phyloP scores from a whole-genome alignment of 1,284 basidiomycete genomes.

The Vanrija pseudolonga region DNA sequence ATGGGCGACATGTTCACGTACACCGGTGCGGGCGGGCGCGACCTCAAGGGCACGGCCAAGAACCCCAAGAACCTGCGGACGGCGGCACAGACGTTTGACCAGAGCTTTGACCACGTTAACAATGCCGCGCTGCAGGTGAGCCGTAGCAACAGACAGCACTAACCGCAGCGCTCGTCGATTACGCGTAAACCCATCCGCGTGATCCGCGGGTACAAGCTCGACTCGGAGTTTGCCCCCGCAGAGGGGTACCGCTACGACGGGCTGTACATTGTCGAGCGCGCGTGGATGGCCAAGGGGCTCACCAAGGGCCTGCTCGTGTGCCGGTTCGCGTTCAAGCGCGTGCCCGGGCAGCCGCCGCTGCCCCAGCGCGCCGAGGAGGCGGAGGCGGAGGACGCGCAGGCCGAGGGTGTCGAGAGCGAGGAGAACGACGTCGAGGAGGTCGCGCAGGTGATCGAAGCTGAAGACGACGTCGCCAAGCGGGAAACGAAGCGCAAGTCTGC shows the following conservation, averaged over 20 bases:
- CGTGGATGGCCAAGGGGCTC: slow-evolving; percentile 40
- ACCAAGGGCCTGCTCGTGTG: slow-evolving; percentile 38
- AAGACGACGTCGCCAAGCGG: neutral
- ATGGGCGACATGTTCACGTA: slow-evolving; percentile 42
- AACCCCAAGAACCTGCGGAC: slow-evolving; percentile 50
- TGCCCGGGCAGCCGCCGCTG: slow-evolving; percentile 30
- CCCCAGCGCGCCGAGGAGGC: slow-evolving; percentile 6
- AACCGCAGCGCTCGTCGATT: slow-evolving; percentile 25
- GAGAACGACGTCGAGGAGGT: neutral
- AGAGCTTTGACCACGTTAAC: slow-evolving; percentile 41
- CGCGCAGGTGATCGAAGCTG: neutral
- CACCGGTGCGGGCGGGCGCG: slow-evolving; percentile 37
- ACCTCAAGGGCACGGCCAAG: slow-evolving; percentile 43
- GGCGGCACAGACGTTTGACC: slow-evolving; percentile 49
- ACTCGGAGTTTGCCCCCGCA: slow-evolving; percentile 30
- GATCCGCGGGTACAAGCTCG: slow-evolving; percentile 51
- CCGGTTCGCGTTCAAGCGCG: slow-evolving; percentile 36
- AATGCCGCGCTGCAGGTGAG: slow-evolving; percentile 45
- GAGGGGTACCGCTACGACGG: slow-evolving; percentile 51
- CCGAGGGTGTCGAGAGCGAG: neutral
- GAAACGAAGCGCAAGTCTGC: too few relatives aligned
- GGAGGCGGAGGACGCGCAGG: neutral
- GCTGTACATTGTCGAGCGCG: slow-evolving; percentile 45
- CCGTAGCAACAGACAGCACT: neutral
- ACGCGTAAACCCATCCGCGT: slow-evolving; percentile 49